phyloP scores from a whole-genome alignment of 2,329 filamentous ascomycete species.

The Fusarium domesticum region DNA sequence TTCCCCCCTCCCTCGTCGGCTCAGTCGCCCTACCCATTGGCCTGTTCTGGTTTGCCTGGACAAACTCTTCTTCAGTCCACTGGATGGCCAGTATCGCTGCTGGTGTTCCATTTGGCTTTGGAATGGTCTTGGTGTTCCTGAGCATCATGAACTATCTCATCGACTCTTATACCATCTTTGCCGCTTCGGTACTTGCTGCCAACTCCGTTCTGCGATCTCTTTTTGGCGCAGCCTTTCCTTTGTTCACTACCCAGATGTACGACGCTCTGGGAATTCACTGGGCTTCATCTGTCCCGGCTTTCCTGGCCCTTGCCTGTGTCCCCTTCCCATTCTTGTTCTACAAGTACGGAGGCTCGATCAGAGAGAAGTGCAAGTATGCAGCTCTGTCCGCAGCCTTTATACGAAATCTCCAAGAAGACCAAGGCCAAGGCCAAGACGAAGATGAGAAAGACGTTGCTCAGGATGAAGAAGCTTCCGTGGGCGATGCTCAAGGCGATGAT shows the following conservation, averaged over 20 bases:
- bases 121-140: constrained; percentile 61
- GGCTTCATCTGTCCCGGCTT: constrained; percentile 69
- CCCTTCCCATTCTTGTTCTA: constrained; percentile 73
- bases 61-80: constrained; percentile 51
- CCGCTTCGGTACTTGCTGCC: constrained; percentile 67
- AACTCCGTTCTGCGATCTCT: constrained; percentile 62
- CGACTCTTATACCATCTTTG: constrained; percentile 68
- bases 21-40: constrained; percentile 35
- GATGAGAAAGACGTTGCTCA: not conserved
- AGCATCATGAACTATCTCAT: constrained; percentile 62
- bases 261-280: constrained; percentile 64
- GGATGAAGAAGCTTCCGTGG: not conserved
- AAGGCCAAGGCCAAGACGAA: not conserved
- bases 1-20: constrained; percentile 58
- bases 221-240: constrained; percentile 67
- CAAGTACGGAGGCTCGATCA: constrained; percentile 61
- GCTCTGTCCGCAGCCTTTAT: constrained; percentile 61
- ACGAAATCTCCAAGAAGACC: not conserved
- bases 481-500: not conserved
- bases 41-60: constrained; percentile 64
- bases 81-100: constrained; percentile 49
- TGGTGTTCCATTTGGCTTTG: constrained; percentile 50
- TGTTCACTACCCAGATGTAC: constrained; percentile 62
- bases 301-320: constrained; percentile 65
- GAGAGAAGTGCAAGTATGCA: constrained; percentile 64